These are phyloP conservation scores for Chrysoporthe puriensis DNA, from an alignment of 2,329 filamentous ascomycete species.

Conservation along the genomic window DNA sequence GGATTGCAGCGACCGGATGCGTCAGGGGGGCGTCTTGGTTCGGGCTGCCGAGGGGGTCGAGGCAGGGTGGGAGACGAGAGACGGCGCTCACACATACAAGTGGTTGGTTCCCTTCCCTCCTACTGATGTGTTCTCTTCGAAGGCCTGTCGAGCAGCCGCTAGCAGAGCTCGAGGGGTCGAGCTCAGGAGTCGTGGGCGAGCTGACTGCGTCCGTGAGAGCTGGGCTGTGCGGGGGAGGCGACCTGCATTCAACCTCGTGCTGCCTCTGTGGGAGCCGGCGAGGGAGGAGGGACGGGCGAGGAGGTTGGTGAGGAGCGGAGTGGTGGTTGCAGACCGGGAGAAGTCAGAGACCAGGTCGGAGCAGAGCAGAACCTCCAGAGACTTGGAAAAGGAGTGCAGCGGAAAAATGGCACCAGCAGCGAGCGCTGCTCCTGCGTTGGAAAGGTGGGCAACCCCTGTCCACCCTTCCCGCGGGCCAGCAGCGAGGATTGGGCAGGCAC, in stretches of 20 bases:
- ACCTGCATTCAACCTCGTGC: slow-evolving; percentile 23
- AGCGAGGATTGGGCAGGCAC: slow-evolving; percentile 9
- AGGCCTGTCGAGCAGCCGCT: not conserved
- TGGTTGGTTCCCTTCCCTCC: not conserved
- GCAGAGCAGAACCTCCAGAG: not conserved
- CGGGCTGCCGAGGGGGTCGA: not conserved
- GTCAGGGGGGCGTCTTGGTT: not conserved
- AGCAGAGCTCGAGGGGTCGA: not conserved
- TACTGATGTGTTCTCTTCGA: not conserved
- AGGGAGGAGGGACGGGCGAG: slow-evolving; percentile 15
- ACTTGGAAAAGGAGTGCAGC: slow-evolving; percentile 9
- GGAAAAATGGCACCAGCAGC: slow-evolving; percentile 13
- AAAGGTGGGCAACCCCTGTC: slow-evolving; percentile 12
- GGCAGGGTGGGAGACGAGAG: not conserved
- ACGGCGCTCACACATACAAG: not conserved
- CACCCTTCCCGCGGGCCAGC: slow-evolving; percentile 2
- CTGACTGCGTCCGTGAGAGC: not conserved
- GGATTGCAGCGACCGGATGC: not conserved
- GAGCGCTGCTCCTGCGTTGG: slow-evolving; percentile 7
- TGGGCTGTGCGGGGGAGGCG: slow-evolving; percentile 12
- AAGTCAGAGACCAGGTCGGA: not conserved
- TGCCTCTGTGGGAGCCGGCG: slow-evolving; percentile 2
- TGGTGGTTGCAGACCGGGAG: slow-evolving; percentile 17
- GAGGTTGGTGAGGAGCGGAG: slow-evolving; percentile 17
- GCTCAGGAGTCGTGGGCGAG: not conserved